Base-by-base conservation (phyloP, 1,284 basidiomycete genomes). In the Ceratobasidium sp. region DNA sequence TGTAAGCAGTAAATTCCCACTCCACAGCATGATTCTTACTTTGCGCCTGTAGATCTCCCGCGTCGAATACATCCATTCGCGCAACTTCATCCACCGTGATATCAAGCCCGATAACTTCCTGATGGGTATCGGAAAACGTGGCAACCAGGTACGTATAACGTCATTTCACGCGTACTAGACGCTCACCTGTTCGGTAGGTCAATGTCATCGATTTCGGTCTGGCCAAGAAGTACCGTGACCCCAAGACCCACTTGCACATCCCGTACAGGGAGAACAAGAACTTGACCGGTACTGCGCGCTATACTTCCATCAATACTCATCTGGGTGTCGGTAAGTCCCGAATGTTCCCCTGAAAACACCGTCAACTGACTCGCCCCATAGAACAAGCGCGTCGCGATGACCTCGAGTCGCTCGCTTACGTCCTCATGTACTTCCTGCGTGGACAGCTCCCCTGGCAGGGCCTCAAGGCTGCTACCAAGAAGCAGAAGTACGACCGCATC, bases 251-350 rank as follows among this genome's bases (percentile, higher is more conserved):
- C 79, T 86, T 98, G 50, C 97, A 99, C 80, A 99, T 99, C 75
- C 96, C 96, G 2, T 99, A 99, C 86, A 87, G 96, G 76, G 97
- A 99, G 88, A 98, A 99, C 87, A 98, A 99, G 91, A 99, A 98
- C 79, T 82, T 99, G 75, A 99, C 96, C 0, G 97, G 97, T 73
- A 99, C 97, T 27, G 97, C 96, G 72, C 93, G 96, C 69, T 99
- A 99, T 86, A 99, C 96, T 0, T 98, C 95, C 31, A 98, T 99
- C 85, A 99, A 99, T 84, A 99, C 96, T 53, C 97, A 99, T 78
- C 81, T 98, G 77, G 97, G 96, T 76, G 96, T 98, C 68, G 83
- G 77, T 78, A 70, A 73, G 73, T 75, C 15, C 13, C 31, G 27
- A 34, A 32, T 31, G 12, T 42, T 54, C n/a, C 2, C 35, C 31